phyloP scores from a whole-genome alignment of 2,329 filamentous ascomycete genomes.

The Aspergillus melleus region DNA sequence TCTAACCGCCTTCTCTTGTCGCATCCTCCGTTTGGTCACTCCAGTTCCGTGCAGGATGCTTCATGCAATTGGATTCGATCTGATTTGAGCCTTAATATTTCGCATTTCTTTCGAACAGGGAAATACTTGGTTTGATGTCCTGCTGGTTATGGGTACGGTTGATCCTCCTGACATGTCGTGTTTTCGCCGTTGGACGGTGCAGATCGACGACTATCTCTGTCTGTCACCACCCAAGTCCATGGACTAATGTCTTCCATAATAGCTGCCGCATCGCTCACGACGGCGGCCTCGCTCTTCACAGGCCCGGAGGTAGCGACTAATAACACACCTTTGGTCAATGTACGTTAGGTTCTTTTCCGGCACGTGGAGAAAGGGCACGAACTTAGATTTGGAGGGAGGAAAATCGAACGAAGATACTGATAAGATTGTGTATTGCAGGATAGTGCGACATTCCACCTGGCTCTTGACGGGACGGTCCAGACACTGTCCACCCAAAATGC shows the following conservation, averaged over 20 bases:
- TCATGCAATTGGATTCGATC: background rate
- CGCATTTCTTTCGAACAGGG: background rate
- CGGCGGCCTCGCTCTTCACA: slow-evolving; percentile 37
- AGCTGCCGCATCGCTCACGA: slow-evolving; percentile 29
- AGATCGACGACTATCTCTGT: background rate
- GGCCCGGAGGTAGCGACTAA: slow-evolving; percentile 34
- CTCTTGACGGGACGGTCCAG: slow-evolving; percentile 60
- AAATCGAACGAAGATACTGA: background rate
- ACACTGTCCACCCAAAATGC: slow-evolving; percentile 72
- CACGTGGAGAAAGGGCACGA: background rate
- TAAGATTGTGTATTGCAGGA: slow-evolving; percentile 20
- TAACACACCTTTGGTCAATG: slow-evolving; percentile 35
- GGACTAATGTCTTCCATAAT: slow-evolving; percentile 18
- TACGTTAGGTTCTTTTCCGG: slow-evolving; percentile 21
- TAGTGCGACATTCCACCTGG: slow-evolving; percentile 36
- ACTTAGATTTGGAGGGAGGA: background rate
- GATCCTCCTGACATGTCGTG: background rate
- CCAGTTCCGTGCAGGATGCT: background rate
- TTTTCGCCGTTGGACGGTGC: background rate
- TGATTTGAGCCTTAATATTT: background rate
- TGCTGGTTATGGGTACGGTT: background rate
- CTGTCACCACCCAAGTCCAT: background rate
- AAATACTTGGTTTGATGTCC: background rate
- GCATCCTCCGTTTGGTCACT: background rate
- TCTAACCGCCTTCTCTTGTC: background rate